Evolutionary conservation across 2,329 filamentous ascomycete species (phyloP), one percentile per base, ranked within the genome.

Genomic region (Ambrosiella beaveri): DNA sequence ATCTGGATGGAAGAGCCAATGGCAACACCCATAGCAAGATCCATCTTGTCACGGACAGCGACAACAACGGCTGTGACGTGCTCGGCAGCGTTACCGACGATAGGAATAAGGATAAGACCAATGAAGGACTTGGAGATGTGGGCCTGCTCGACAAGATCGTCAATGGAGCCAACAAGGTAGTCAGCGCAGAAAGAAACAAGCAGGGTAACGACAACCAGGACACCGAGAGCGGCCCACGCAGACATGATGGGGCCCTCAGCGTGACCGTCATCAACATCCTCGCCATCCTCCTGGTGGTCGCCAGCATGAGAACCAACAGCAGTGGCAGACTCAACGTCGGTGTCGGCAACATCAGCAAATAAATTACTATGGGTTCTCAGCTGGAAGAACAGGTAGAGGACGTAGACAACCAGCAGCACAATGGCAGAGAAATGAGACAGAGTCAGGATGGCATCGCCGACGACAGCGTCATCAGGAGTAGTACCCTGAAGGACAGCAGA

Each of bases 1-100:
- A 91, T 91, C 70, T 91, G 86, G 67, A 91, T 82, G 68, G 84
- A 87, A 60, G 84, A 88, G 51, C 86, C 86, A 65, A 91, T 86
- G 36, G 86, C 86, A 55, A 91, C 86, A 47, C 85, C 84, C 73
- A 91, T 86, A 37, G 86, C 67, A 56, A 84, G 71, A 65, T 84
- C 79, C 81, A 85, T 85, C 73, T 85, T 90, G 71, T 90, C 79
- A 68, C 87, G 85, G 62, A 82, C 74, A 0, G 86, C 85, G 35
- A 90, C 86, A 37, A 89, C 83, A 15, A 88, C 83, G 15, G 86
- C 86, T 1, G 86, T 90, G 44, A 89, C 86, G 65, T 90, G 86
- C 68, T 90, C 85, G 2, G 85, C 85, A 1, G 85, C 85, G 64
- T 89, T 89, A 49, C 85, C 85, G 38, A 89, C 85, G 63, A 89